Evolutionary conservation across 345 rosid genomes (phyloP), one percentile per base, ranked within the genome.

Genomic region (Boechera stricta): DNA sequence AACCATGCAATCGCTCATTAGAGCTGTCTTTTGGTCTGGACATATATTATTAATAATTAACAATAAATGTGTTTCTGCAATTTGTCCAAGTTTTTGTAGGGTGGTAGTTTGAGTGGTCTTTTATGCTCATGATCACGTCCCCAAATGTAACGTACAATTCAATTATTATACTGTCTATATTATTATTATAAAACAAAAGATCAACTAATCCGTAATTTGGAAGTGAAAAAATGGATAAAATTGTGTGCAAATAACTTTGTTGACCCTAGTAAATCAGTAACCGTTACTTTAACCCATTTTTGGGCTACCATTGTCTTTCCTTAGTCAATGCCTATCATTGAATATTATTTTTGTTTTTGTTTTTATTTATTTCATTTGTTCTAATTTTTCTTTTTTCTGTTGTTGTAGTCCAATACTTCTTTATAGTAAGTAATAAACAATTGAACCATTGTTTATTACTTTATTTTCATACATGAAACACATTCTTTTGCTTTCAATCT

Each of bases 21-120:
- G 32, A 72, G 63, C 81, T 78, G 77, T 78, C 55, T 58, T 67
- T 76, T 58, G 53, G 10, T 28, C 74, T 75, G 36, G 33, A 74
- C 47, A 31, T 41, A 31, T 41, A 10, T 58, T 33, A 1, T 35
- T 56, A 33, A 36, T 67, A 5, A 52, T 61, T 75, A 67, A 49
- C 74, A 75, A 61, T 77, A 31, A 57, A 74, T 67, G 67, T 75
- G 38, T 67, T 52, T 58, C 41, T 8, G 36, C 69, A 28, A 72
- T 72, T 72, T 72, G 41, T 57, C 59, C 56, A 33, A 21, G 8
- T 32, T 42, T 32, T 42, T 32, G 53, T 38, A 49, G 3, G 55
- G 47, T 52, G 15, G 70, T 64, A 10, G 10, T 10, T 48, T 47
- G 58, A 29, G 18, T 66, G 72, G 52, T 64, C 44, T 65, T 21